Conservation (phyloP, 1,284 basidiomycete genomes). For the Fomitopsis schrenkii region DNA sequence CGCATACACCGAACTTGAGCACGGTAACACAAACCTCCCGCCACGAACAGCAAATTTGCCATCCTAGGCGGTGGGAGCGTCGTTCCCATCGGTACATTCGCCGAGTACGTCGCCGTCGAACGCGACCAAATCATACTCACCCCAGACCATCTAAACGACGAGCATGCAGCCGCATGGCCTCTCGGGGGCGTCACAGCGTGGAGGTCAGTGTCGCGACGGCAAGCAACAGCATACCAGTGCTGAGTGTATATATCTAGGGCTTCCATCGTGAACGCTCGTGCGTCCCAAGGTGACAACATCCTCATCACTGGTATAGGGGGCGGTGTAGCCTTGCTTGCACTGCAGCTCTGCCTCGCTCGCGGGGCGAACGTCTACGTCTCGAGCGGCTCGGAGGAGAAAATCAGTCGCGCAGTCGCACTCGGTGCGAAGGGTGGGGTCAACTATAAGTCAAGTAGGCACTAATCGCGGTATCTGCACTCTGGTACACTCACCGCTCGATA, state of each 20-base stretch:
- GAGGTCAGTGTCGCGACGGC: constrained; percentile 42
- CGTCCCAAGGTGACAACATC: constrained; percentile 65
- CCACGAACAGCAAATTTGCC: constrained; percentile 38
- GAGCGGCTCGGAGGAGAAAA: constrained; percentile 68
- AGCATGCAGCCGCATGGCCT: constrained; percentile 75
- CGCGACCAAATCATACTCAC: constrained; percentile 64
- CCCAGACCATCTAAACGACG: constrained; percentile 67
- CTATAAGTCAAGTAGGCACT: constrained; percentile 59
- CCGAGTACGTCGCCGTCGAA: constrained; percentile 74
- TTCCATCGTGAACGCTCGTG: constrained; percentile 62
- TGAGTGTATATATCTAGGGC: constrained; percentile 43
- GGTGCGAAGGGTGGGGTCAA: constrained; percentile 79
- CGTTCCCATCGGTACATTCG: constrained; percentile 66
- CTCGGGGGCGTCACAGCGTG: constrained; percentile 79
- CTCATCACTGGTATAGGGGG: constrained; percentile 82
- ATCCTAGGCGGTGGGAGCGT: constrained; percentile 54
- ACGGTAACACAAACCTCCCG: not conserved
- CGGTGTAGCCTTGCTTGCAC: constrained; percentile 75
- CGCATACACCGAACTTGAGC: not conserved
- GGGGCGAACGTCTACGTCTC: constrained; percentile 86
- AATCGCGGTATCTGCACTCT: not conserved
- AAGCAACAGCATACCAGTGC: not conserved
- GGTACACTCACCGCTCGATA: not conserved
- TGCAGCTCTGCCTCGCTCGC: constrained; percentile 75
- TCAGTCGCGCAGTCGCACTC: constrained; percentile 59